phyloP scores from a whole-genome alignment of 768 basidiomycete species.

The Mycena floridula region DNA sequence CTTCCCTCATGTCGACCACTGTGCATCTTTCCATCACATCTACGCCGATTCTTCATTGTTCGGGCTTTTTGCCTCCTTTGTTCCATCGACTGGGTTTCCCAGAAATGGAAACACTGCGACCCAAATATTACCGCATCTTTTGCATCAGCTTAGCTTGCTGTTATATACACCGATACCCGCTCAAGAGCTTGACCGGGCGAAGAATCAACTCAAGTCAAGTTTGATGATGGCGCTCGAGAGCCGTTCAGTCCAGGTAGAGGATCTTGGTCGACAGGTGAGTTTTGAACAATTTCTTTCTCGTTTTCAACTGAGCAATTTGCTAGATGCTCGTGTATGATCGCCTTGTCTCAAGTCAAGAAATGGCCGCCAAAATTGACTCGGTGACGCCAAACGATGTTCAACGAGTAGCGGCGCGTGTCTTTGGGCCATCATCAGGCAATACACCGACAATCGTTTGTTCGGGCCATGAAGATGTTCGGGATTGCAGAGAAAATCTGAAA shows the following conservation, averaged over 20 bases:
- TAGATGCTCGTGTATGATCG: slow-evolving; percentile 82
- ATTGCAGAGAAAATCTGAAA: slow-evolving; percentile 54
- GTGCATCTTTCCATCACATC: slow-evolving; percentile 95
- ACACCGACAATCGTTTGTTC: slow-evolving; percentile 78
- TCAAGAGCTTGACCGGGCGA: slow-evolving; percentile 76
- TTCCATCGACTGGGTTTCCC: slow-evolving; percentile 52
- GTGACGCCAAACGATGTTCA: slow-evolving; percentile 67
- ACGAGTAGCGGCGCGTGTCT: slow-evolving; percentile 70
- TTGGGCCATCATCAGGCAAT: slow-evolving; percentile 55
- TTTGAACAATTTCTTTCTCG: slow-evolving; percentile 1
- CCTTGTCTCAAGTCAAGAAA: slow-evolving; percentile 83
- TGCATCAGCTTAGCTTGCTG: slow-evolving; percentile 81
- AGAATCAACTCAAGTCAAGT: slow-evolving; percentile 91
- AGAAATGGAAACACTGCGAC: slow-evolving; percentile 57
- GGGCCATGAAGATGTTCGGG: slow-evolving; percentile 74
- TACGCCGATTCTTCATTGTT: slow-evolving; percentile 93
- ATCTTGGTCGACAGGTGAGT: slow-evolving; percentile 82
- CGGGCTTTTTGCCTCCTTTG: slow-evolving; percentile 83
- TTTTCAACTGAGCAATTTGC: background rate
- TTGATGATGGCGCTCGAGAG: slow-evolving; percentile 95
- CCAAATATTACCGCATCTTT: slow-evolving; percentile 77
- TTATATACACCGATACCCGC: slow-evolving; percentile 62
- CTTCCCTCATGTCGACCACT: slow-evolving; percentile 90
- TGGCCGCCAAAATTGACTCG: slow-evolving; percentile 80
- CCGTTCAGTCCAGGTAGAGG: slow-evolving; percentile 77